Conservation (phyloP, 345 rosid genomes). For the Moringa oleifera region DNA sequence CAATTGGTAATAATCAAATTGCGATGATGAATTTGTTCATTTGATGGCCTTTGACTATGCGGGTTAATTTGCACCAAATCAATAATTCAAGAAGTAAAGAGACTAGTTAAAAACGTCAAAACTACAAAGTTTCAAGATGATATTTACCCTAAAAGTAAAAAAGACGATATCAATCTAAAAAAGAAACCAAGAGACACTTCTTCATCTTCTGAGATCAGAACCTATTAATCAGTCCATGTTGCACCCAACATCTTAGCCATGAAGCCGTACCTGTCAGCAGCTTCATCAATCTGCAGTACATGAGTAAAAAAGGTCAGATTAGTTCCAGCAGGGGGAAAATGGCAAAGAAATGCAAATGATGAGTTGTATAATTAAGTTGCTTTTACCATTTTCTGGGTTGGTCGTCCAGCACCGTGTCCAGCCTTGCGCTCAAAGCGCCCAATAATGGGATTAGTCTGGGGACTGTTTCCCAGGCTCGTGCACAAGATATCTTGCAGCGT, state of each 20-base stretch:
- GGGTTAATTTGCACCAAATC: no score
- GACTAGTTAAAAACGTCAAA: no score
- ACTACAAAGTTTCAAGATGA: no score
- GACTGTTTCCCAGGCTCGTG: slow-evolving; percentile 70
- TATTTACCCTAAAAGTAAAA: no score
- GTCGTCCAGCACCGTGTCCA: slow-evolving; percentile 94
- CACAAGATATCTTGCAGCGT: slow-evolving; percentile 76
- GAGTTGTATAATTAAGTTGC: not conserved
- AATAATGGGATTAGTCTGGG: slow-evolving; percentile 78
- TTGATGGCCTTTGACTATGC: no score
- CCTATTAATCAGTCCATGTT: slow-evolving; percentile 53
- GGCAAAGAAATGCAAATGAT: not conserved
- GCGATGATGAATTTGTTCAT: no score
- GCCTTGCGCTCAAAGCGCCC: slow-evolving; percentile 89
- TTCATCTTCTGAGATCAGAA: no score
- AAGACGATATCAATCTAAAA: no score
- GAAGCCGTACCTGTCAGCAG: slow-evolving; percentile 76
- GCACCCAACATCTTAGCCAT: slow-evolving; percentile 76
- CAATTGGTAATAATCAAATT: no score
- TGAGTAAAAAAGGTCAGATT: not conserved
- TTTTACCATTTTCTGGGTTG: slow-evolving; percentile 80
- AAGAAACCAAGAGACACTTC: no score
- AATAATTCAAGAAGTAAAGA: no score
- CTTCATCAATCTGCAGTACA: slow-evolving; percentile 65
- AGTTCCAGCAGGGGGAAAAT: not conserved